These are phyloP conservation scores for Talaromyces proteolyticus DNA, from an alignment of 495 filamentous ascomycete genomes.

Conservation along the genomic window DNA sequence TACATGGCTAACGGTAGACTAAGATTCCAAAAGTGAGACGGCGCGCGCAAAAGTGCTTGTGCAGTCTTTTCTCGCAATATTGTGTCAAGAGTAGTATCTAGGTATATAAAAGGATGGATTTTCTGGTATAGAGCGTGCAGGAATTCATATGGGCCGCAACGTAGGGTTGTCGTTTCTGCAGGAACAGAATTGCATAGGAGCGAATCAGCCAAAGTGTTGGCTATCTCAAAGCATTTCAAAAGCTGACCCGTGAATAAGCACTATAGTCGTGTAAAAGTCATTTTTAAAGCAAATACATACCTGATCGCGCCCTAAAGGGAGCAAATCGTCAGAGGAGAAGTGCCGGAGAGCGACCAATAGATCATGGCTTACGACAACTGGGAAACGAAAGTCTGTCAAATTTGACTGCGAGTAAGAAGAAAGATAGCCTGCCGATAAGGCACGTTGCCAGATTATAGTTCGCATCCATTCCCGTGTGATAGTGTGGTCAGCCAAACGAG, in stretches of 20 bases:
- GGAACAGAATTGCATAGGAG: slow-evolving; percentile 14
- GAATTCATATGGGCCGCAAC: slow-evolving; percentile 21
- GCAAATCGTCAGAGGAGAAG: slow-evolving; percentile 20
- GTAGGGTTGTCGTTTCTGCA: slow-evolving; percentile 4
- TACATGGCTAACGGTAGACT: neutral
- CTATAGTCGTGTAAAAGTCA: too few relatives aligned
- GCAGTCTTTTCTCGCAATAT: slow-evolving; percentile 26
- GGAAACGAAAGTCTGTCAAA: slow-evolving; percentile 65
- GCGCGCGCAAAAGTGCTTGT: slow-evolving; percentile 19
- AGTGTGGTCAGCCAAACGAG: slow-evolving; percentile 22
- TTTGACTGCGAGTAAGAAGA: slow-evolving; percentile 47
- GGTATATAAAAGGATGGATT: slow-evolving; percentile 21
- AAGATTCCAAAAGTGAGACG: slow-evolving; percentile 11
- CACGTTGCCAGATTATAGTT: slow-evolving; percentile 72
- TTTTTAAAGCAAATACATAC: slow-evolving; percentile 6
- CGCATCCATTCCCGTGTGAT: slow-evolving; percentile 60
- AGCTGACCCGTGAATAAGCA: slow-evolving; percentile 12
- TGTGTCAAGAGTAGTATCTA: slow-evolving; percentile 18
- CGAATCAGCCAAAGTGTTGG: slow-evolving; percentile 27
- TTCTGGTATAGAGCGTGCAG: slow-evolving; percentile 27
- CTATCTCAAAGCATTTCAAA: slow-evolving; percentile 27
- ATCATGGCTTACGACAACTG: slow-evolving; percentile 63
- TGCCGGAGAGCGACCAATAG: slow-evolving; percentile 41
- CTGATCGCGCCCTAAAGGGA: slow-evolving; percentile 28
- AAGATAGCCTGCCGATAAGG: slow-evolving; percentile 41